Conservation (phyloP, 768 basidiomycete species). For the Epithele typhae region DNA sequence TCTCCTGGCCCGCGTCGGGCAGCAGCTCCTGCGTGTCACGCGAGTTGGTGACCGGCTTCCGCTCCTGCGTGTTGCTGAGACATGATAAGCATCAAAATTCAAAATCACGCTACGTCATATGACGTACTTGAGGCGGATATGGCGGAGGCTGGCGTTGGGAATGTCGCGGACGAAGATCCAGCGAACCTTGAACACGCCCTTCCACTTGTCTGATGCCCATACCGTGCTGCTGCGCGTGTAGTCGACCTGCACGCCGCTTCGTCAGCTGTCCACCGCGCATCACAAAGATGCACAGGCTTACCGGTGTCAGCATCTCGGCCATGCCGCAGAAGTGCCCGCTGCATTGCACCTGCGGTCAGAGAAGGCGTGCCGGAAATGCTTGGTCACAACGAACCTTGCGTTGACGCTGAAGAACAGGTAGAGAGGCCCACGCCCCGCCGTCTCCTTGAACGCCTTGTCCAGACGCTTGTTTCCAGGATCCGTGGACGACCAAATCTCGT, state of each 20-base stretch:
- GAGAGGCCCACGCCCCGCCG: conserved; percentile 86
- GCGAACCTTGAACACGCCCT: conserved; percentile 96
- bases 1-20: conserved; percentile 94
- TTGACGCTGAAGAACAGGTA: conserved; percentile 99
- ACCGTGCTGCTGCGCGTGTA: conserved; percentile 93
- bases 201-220: conserved; percentile 99
- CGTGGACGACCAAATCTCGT: conserved; percentile 97
- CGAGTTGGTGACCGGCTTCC: conserved; percentile 97
- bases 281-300: conserved; percentile 32
- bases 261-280: not conserved
- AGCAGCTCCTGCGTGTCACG: conserved; percentile 96
- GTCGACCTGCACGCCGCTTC: conserved; percentile 54
- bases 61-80: conserved; percentile 89
- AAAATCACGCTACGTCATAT: not conserved
- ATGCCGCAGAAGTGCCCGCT: conserved; percentile 98
- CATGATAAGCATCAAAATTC: not conserved
- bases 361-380: not conserved
- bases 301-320: conserved; percentile 96
- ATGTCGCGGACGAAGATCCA: conserved; percentile 98
- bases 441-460: conserved; percentile 96
- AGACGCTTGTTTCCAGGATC: conserved; percentile 96
- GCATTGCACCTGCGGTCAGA: conserved; percentile 1
- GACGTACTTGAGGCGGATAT: conserved; percentile 80
- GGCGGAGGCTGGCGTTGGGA: conserved; percentile 82
- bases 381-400: conserved; percentile 47